Percentiles rank a stretch among this genome's conserved stretches.
phyloP scores from a whole-genome alignment of 108 stramenopile genomes.

The Fistulifera pelliculosa region DNA sequence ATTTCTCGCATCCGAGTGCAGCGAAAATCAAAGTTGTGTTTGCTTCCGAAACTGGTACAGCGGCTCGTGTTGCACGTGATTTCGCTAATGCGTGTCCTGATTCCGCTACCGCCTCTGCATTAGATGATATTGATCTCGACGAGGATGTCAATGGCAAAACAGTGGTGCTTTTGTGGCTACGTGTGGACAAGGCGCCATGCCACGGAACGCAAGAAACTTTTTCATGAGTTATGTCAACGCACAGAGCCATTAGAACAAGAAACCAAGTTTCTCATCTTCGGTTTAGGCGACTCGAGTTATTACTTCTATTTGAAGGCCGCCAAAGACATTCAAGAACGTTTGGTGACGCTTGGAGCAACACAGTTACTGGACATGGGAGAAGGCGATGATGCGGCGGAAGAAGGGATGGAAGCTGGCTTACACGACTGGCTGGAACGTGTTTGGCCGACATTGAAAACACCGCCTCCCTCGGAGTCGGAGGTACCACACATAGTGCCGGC shows the following conservation, averaged over 20 bases:
- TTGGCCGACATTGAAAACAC: constrained; percentile 41
- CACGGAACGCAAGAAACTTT: constrained; percentile 42
- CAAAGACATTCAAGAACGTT: constrained; percentile 27
- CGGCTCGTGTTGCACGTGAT: constrained; percentile 38
- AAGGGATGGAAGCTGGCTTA: constrained; percentile 43
- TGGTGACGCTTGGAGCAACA: constrained; percentile 43
- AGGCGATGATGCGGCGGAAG: constrained; percentile 51
- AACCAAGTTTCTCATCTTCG: constrained; percentile 42
- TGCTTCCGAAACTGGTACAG: constrained; percentile 50
- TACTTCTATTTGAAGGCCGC: constrained; percentile 58
- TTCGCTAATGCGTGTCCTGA: constrained; percentile 51
- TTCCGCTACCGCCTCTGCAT: constrained; percentile 36
- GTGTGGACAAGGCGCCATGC: constrained; percentile 54
- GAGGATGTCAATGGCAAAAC: constrained; percentile 39
- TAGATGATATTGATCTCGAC: constrained; percentile 46
- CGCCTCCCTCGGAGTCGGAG: constrained; percentile 18
- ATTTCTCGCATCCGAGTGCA: constrained; percentile 33
- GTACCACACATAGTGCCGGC: constrained; percentile 50
- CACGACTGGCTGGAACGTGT: constrained; percentile 40
- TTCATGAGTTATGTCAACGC: constrained; percentile 29
- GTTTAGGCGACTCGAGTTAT: constrained; percentile 46
- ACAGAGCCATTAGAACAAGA: constrained; percentile 38
- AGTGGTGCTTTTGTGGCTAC: constrained; percentile 49
- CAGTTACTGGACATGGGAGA: constrained; percentile 26
- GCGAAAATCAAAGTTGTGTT: constrained; percentile 46